Evolutionary conservation across 176 grass and related monocot genomes (phyloP), one percentile per base, ranked within the genome.

Genomic region (Leersia perrieri): DNA sequence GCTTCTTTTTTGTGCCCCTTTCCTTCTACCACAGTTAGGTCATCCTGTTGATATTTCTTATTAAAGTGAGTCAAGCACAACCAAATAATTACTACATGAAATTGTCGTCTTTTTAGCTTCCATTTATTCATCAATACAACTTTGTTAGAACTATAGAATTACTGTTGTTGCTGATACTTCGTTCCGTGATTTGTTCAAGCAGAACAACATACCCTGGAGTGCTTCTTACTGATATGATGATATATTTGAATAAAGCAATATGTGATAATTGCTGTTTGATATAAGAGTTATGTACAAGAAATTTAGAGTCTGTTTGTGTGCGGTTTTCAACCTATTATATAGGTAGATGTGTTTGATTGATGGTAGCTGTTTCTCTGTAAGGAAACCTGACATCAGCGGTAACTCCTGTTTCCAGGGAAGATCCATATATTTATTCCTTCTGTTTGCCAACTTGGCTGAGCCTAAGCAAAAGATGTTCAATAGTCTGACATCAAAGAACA

Each of bases 191-290:
- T 68, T 70, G 73, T n/a, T 63, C 18, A 7, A 78, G 65, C n/a
- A 71, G 31, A 79, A 73, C 27, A 76, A 20, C 82, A 76, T 0
- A 38, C 47, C 28, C n/a, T 12, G 64, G 20, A 45, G 57, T 86
- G 33, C 26, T 44, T 63, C 31, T 77, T 58, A 34, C 26, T 73
- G 63, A 78, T 58, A 73, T 78, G 16, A 45, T 40, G 30, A 30
- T 51, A 36, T 60, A 60, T 29, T 36, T 29, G 29, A 42, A 23
- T 83, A 42, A 61, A 83, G 9, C 15, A 73, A 42, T 60, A 16
- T 27, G 18, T 33, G 11, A 41, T 26, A 72, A 47, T 82, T 82
- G 4, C 62, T 9, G n/a, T 70, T 63, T 23, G n/a, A 69, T 30
- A 55, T 20, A 60, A 66, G 2, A 47, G 31, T 66, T 30, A 16